These are phyloP conservation scores for Phytopythium chamaehyphon DNA, from an alignment of 352 stramenopile genomes.

Conservation along the genomic window DNA sequence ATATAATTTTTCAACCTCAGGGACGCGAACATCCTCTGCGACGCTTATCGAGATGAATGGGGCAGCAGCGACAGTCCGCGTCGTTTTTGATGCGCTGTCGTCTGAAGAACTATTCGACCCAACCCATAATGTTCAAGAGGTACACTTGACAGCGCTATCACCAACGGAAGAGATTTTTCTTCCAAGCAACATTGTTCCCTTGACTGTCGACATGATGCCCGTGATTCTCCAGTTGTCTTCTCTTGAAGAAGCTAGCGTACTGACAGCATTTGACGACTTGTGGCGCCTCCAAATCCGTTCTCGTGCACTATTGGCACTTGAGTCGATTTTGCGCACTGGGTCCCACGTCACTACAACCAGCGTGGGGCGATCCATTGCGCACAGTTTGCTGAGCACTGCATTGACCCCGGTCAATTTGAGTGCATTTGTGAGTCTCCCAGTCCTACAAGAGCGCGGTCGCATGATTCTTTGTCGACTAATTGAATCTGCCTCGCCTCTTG, in stretches of 20 bases:
- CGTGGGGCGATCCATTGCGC: slow-evolving; percentile 32
- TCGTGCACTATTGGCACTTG: slow-evolving; percentile 68
- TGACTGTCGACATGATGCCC: slow-evolving; percentile 78
- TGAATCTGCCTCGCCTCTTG: slow-evolving; percentile 76
- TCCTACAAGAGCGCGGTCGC: slow-evolving; percentile 74
- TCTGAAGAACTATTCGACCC: slow-evolving; percentile 63
- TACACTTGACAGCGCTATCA: slow-evolving; percentile 56
- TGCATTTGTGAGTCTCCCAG: slow-evolving; percentile 68
- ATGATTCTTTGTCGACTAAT: slow-evolving; percentile 86
- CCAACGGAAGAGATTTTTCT: slow-evolving; percentile 80
- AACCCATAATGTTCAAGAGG: slow-evolving; percentile 81
- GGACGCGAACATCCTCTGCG: slow-evolving; percentile 39
- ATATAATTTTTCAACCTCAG: slow-evolving; percentile 37
- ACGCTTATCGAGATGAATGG: slow-evolving; percentile 78
- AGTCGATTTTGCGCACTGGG: slow-evolving; percentile 67
- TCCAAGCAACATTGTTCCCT: slow-evolving; percentile 32
- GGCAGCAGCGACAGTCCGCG: slow-evolving; percentile 56
- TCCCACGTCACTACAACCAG: slow-evolving; percentile 33
- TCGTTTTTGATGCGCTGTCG: slow-evolving; percentile 67
- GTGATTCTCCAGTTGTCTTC: slow-evolving; percentile 80
- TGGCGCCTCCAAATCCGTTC: slow-evolving; percentile 86
- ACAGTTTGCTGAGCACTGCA: slow-evolving; percentile 52
- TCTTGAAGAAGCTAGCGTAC: slow-evolving; percentile 60
- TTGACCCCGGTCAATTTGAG: slow-evolving; percentile 61
- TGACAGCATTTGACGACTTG: slow-evolving; percentile 69